Evolutionary conservation across 495 filamentous ascomycete species (phyloP).

Genomic region (Xylaria palmicola): DNA sequence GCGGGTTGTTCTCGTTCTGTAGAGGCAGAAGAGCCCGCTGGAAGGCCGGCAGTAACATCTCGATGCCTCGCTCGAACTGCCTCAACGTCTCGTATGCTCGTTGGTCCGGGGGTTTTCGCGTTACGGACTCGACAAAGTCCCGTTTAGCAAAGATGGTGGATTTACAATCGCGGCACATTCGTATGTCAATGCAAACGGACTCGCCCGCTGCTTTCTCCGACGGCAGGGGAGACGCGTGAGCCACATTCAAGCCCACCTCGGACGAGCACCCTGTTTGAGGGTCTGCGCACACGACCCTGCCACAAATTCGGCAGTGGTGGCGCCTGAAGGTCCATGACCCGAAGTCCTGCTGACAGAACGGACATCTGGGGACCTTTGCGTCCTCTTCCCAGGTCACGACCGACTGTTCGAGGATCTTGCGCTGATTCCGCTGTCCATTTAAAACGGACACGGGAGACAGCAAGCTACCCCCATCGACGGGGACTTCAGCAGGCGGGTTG

Average conservation of each 20-base stretch:
- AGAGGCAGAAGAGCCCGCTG: constrained; percentile 69
- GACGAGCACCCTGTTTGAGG: constrained; percentile 76
- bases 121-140: constrained; percentile 73
- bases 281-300: constrained; percentile 89
- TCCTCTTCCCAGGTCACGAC: constrained; percentile 96
- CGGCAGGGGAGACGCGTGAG: constrained; percentile 29
- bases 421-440: constrained; percentile 55
- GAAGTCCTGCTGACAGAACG: constrained; percentile 94
- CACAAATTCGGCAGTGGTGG: constrained; percentile 93
- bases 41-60: constrained; percentile 79
- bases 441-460: constrained; percentile 26
- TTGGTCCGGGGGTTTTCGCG: constrained; percentile 69
- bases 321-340: constrained; percentile 82
- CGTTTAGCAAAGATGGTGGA: constrained; percentile 77
- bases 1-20: constrained; percentile 51
- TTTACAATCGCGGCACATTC: constrained; percentile 91
- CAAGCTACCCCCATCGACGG: constrained; percentile 28
- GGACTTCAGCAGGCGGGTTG: constrained; percentile 61
- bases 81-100: constrained; percentile 81
- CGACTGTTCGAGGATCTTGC: constrained; percentile 82
- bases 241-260: constrained; percentile 77
- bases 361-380: constrained; percentile 72
- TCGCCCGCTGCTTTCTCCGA: constrained; percentile 38
- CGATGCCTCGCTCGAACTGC: constrained; percentile 89
- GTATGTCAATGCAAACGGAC: constrained; percentile 71